Evolutionary conservation across 2,329 filamentous ascomycete species (phyloP), one percentile per base, ranked within the genome.

Genomic region (Zymoseptoria crescenta): DNA sequence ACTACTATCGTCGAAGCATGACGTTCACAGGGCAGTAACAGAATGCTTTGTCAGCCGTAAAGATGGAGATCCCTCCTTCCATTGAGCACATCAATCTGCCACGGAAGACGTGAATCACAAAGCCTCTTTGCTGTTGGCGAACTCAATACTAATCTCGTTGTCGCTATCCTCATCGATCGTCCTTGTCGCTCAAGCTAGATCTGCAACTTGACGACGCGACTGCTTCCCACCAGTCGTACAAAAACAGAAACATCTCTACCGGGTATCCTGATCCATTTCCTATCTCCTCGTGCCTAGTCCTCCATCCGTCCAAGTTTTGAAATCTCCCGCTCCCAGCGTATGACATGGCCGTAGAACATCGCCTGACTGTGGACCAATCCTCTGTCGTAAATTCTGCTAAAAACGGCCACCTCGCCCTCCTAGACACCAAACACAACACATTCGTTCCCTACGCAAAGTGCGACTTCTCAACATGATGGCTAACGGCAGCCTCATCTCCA

Each of bases 401-500:
- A 21, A 20, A n/a, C 51, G 24, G 8, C 50, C 21, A 52, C 6
- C 5, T 21, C 16, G 10, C 49, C 49, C 30, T 35, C 29, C 29
- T 10, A 13, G 9, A 9, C 30, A 35, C 30, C 30, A 9, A 9
- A 35, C 1, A 9, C 30, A 7, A 51, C 24, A 10, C 49, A 13
- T 16, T n/a, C 50, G 13, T 27, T 50, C 58, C 45, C 66, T 57
- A 70, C 30, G 61, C 54, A 56, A 70, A 71, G 59, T 71, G 69
- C 45, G 64, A 61, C 53, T 64, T 67, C 24, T 58, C 65, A 30
- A 72, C 70, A 64, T 72, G 70, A 66, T 70, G 67, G 53, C 60
- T 68, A n/a, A 72, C 65, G 45, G 70, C 70, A n/a, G 65, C 64
- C 56, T 70, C 70, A 55, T 72, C 70, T n/a, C 70, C 70, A 56